Conservation (phyloP, 306 rosid genomes). For the Ormosia semicastrata region DNA sequence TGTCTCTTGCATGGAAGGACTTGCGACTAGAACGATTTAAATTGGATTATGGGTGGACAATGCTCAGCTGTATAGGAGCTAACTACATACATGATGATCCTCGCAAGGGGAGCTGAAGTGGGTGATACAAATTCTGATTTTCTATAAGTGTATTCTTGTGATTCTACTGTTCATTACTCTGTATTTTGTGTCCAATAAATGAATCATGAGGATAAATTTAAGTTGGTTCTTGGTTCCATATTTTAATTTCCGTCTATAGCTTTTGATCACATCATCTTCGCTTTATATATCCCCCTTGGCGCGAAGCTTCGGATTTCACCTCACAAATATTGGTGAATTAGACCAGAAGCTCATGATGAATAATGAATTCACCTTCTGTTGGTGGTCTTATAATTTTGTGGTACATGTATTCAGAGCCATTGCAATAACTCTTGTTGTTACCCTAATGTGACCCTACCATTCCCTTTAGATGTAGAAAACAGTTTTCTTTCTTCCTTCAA, state of each 20-base stretch:
- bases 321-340: not conserved
- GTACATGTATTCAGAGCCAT: not conserved
- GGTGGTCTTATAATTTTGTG: not conserved
- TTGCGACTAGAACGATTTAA: not conserved
- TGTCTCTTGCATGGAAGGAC: slow-evolving; percentile 1
- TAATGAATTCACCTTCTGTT: not conserved
- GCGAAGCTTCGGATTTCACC: too few relatives aligned
- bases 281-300: too few relatives aligned
- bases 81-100: not conserved
- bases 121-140: slow-evolving; percentile 4
- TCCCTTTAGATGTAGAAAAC: too few relatives aligned
- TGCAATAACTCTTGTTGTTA: too few relatives aligned
- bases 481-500: too few relatives aligned
- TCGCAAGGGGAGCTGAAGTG: not conserved
- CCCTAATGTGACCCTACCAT: too few relatives aligned
- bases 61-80: slow-evolving; percentile 27
- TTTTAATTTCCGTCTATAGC: not conserved
- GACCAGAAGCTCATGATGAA: not conserved
- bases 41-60: slow-evolving; percentile 3
- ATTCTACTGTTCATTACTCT: slow-evolving; percentile 2
- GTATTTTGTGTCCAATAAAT: slow-evolving; percentile 9
- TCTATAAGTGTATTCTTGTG: not conserved
- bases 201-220: not conserved
- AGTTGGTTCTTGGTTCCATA: not conserved
- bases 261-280: not conserved